Evolutionary conservation across 306 rosid genomes (phyloP).

Genomic region (Prosopis cineraria): DNA sequence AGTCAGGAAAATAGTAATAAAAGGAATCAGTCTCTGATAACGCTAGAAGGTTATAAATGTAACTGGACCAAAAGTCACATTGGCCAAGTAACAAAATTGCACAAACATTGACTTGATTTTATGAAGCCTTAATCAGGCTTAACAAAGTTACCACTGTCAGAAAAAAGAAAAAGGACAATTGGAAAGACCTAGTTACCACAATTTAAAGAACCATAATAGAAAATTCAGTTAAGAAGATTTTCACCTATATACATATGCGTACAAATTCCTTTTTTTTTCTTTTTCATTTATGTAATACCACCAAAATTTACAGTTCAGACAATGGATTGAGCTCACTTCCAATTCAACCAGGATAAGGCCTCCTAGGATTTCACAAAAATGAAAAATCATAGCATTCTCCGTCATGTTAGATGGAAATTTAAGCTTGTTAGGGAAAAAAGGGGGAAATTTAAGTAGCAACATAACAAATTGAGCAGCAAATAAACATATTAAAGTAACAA

Average conservation of each 20-base stretch:
- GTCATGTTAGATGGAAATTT: slow-evolving; percentile 10
- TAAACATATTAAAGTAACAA: neutral
- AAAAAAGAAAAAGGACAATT: neutral
- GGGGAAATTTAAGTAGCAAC: too few species aligned
- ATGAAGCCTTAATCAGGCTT: neutral
- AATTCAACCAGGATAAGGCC: neutral
- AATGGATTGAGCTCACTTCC: neutral
- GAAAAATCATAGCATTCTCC: neutral
- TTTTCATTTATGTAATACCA: neutral
- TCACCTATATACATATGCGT: neutral
- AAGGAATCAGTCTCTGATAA: neutral
- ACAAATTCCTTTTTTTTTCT: neutral
- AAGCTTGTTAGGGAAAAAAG: too few species aligned
- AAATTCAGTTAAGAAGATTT: neutral
- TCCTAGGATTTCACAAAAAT: neutral
- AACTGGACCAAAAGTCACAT: neutral
- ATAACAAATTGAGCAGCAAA: neutral
- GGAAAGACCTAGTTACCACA: neutral
- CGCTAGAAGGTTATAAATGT: neutral
- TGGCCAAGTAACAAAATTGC: neutral
- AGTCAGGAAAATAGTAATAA: neutral
- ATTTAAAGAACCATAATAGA: neutral
- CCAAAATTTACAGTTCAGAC: neutral
- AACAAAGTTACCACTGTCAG: neutral
- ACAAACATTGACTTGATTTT: neutral